Base-by-base conservation (phyloP, 2,329 filamentous ascomycete species). In the Neopestalotiopsis rosae region DNA sequence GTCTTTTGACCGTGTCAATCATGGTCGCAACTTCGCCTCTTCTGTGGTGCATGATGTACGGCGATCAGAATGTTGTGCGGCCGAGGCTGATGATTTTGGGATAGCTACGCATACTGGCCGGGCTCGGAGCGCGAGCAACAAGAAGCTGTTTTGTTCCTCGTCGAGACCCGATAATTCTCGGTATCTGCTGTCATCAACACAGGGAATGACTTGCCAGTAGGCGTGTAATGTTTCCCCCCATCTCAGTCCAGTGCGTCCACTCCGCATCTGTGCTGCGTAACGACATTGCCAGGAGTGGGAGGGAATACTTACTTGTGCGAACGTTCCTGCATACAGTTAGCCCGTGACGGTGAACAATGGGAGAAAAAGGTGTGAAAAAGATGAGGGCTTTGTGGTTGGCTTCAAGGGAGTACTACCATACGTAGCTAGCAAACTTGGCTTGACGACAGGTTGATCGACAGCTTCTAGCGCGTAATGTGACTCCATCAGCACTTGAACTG, bases 291-390 rank as follows among this genome's bases (percentile, higher is more conserved):
- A 38, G 59, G 57, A 59, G 32, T 34, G 34, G 59, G 4, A 62
- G 20, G 40, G 59, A 38, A 12, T 38, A 24, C 14, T 38, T 14
- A 20, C 28, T 14, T 52, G 38, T 13, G 30, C 40, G 34, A 49
- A 64, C 38, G 61, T 28, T 64, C 20, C 61, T 45, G 38, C 38
- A 64, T 64, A 34, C 20, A 64, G 61, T 52, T 45, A 64, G 61
- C 20, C 20, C 40, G 20, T 28, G 24, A 32, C 61, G 61, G 28
- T 28, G 34, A 64, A n/a, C 28, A 9, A 64, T 64, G 20, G 14
- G 49, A 64, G 17, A 62, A 28, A 59, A 24, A 30, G 57, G 24
- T 17, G 24, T n/a, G 57, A 30, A 59, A 59, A 24, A 24, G 57
- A 64, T 64, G 61, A 64, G 61, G 61, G 28, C 59, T 34, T 62